Base-by-base conservation (phyloP, 1,139 yeast species). In the Magnusiomyces tetraspermus region DNA sequence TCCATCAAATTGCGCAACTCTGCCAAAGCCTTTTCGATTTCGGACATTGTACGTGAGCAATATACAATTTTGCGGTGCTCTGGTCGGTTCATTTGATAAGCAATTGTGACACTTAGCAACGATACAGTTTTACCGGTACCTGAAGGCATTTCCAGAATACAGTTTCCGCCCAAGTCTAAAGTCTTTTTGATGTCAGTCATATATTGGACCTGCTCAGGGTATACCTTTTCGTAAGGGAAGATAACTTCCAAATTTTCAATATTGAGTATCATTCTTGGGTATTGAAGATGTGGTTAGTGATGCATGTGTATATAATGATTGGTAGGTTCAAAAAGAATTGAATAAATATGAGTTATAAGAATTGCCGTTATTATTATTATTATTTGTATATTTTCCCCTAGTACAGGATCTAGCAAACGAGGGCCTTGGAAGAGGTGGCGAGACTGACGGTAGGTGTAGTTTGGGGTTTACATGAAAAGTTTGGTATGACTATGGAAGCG, bases 11-110 rank as follows among this genome's bases (percentile, higher is more conserved):
- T 82, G 58, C 86, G 83, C 73, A 94, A 75, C 71, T 92, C 99
- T n/a, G 90, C 88, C 66, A 92, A 72, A 0, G 98, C 97, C 71
- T 92, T 92, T 71, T 92, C 98, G 66, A 92, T 92, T 72, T 92
- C 99, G 10, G 97, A 87, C 98, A 92, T 92, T 38, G 99, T 92
- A 77, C 99, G 97, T 4, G 98, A 92, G 69, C 99, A 92, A 69
- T 92, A 92, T 5, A 92, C 87, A 60, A 92, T 82, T 72, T 92
- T 92, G 46, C 98, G 74, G 62, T 88, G 96, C 64, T 92, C 97
- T 5, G 97, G 96, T 67, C 89, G 89, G 68, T 81, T 86, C 86
- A 87, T 82, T 66, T 92, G 99, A 67, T 92, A 94, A 10, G 98
- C 96, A 50, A 92, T 88, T 0, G 97, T 88, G 45, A 92, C 71